Percentiles rank a stretch among this genome's conserved stretches.
Conservation (phyloP, 2,329 filamentous ascomycete species). For the Apiospora aurea region DNA sequence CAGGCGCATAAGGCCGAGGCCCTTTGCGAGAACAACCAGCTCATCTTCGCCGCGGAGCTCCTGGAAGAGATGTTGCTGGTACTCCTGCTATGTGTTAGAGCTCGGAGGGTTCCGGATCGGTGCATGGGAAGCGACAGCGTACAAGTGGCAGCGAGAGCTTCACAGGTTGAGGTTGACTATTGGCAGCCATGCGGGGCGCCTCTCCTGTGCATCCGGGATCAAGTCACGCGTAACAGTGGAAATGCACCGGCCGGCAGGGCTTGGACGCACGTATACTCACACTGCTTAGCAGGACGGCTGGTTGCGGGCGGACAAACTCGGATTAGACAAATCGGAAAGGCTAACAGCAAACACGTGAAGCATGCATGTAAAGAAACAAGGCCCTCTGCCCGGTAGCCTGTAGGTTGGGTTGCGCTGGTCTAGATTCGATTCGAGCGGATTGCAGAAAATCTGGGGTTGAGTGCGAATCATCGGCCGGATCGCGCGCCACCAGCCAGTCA, state of each 20-base stretch:
- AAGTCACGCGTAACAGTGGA: slow-evolving; percentile 21
- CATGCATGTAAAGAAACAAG: background rate
- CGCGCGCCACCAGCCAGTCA: slow-evolving; percentile 14
- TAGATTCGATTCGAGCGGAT: background rate
- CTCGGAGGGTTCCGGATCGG: background rate
- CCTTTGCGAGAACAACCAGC: slow-evolving; percentile 88
- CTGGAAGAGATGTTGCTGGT: slow-evolving; percentile 94
- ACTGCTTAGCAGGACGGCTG: slow-evolving; percentile 7
- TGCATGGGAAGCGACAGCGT: slow-evolving; percentile 30
- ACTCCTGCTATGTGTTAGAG: slow-evolving; percentile 62
- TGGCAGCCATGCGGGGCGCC: slow-evolving; percentile 58
- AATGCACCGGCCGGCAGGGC: background rate
- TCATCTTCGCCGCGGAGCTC: slow-evolving; percentile 91
- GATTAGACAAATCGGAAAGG: slow-evolving; percentile 4
- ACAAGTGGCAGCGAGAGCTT: slow-evolving; percentile 82
- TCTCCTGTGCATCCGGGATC: background rate
- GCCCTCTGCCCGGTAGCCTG: background rate
- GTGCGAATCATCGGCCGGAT: slow-evolving; percentile 28
- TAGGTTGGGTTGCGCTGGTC: slow-evolving; percentile 17
- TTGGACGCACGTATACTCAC: background rate
- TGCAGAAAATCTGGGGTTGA: slow-evolving; percentile 27
- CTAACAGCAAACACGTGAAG: background rate
- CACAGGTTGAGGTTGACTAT: slow-evolving; percentile 70
- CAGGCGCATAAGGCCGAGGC: slow-evolving; percentile 88
- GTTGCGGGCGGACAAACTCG: background rate